These are phyloP conservation scores for Boletellus sp. DNA, from an alignment of 768 basidiomycete genomes.

Conservation along the genomic window DNA sequence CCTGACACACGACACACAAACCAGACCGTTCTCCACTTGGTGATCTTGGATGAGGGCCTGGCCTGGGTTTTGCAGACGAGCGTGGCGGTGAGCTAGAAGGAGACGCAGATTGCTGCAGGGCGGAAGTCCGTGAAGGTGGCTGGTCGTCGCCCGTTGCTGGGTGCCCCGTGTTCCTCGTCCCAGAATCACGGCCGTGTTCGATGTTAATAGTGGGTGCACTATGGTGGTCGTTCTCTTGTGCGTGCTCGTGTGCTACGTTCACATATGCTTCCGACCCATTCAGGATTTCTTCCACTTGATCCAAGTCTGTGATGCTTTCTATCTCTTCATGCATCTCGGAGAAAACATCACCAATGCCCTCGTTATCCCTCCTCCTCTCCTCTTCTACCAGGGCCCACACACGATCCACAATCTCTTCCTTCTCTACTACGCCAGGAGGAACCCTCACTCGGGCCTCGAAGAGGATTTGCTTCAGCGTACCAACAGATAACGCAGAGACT, in stretches of 20 bases:
- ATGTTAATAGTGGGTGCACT: neutral
- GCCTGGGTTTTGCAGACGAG: constrained; percentile 35
- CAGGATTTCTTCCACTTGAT: constrained; percentile 15
- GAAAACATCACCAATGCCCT: constrained; percentile 28
- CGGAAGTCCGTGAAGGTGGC: constrained; percentile 6
- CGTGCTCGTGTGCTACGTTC: constrained; percentile 2
- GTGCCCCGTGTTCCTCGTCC: too few relatives aligned
- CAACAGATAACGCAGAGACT: constrained; percentile 61
- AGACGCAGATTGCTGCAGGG: constrained; percentile 15
- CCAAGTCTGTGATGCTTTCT: constrained; percentile 22
- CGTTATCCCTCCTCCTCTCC: constrained; percentile 52
- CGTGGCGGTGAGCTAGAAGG: constrained; percentile 30
- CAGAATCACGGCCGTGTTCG: neutral
- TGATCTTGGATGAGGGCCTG: constrained; percentile 23
- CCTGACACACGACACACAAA: constrained; percentile 89
- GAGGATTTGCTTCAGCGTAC: constrained; percentile 72
- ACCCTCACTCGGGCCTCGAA: constrained; percentile 75
- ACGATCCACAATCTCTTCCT: constrained; percentile 74
- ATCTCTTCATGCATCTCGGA: constrained; percentile 27
- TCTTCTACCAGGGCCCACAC: constrained; percentile 60
- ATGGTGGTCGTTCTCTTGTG: neutral
- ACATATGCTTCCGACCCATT: constrained; percentile 10
- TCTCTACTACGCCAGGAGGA: constrained; percentile 63
- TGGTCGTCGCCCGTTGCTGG: neutral
- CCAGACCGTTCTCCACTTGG: constrained; percentile 58